These are phyloP conservation scores for Acorus calamus DNA, from an alignment of 106 monocot genomes.

Conservation along the genomic window DNA sequence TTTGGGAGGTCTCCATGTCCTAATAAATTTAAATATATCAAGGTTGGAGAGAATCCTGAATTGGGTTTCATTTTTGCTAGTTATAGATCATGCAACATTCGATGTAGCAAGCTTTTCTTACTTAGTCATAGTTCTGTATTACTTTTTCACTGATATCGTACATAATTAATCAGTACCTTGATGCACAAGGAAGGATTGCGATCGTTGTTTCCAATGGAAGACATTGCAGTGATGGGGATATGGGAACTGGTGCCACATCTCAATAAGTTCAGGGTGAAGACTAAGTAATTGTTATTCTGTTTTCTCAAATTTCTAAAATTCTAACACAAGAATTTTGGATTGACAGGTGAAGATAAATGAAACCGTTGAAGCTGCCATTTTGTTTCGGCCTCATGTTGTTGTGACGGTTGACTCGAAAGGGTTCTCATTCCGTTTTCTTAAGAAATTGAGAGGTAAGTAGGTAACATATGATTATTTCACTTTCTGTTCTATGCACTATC, in stretches of 20 bases:
- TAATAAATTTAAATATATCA: too few relatives aligned
- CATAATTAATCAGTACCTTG: conserved; percentile 28
- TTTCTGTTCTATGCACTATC: not conserved
- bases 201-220: conserved; percentile 90
- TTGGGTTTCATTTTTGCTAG: too few relatives aligned
- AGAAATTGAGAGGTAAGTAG: conserved; percentile 43
- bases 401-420: conserved; percentile 94
- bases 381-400: conserved; percentile 81
- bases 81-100: too few relatives aligned
- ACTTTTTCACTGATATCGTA: not conserved
- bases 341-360: conserved; percentile 57
- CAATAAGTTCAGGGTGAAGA: conserved; percentile 57
- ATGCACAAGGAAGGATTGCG: conserved; percentile 69
- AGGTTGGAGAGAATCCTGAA: too few relatives aligned
- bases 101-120: too few relatives aligned
- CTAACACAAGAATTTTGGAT: conserved; percentile 6
- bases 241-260: conserved; percentile 88
- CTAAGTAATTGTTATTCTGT: conserved; percentile 4
- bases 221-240: conserved; percentile 91
- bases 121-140: not conserved
- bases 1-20: too few relatives aligned
- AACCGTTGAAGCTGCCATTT: conserved; percentile 37
- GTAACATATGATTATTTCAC: not conserved
- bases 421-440: conserved; percentile 82
- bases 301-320: not conserved